Percentiles rank a stretch among this genome's conserved stretches.
These are phyloP conservation scores for Brasilioporus rufonigricans DNA, from an alignment of 768 basidiomycete genomes.

Conservation along the genomic window DNA sequence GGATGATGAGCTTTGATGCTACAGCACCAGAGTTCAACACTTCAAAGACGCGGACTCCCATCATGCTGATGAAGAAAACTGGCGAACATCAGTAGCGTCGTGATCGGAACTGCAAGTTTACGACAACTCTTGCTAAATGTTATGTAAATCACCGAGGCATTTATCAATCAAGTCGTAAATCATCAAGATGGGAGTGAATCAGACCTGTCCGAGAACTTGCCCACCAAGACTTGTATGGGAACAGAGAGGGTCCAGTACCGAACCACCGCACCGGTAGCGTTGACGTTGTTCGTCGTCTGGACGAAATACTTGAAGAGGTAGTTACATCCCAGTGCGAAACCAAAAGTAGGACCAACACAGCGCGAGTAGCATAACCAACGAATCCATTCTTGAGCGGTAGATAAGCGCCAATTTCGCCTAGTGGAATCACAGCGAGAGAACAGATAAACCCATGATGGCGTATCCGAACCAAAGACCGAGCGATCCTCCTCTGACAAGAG, in stretches of 20 bases:
- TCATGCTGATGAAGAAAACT: conserved; percentile 59
- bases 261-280: conserved; percentile 55
- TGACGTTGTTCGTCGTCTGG: conserved; percentile 67
- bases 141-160: conserved; percentile 53
- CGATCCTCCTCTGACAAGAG: conserved; percentile 36
- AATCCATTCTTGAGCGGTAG: conserved; percentile 60
- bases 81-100: neutral
- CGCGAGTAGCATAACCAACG: conserved; percentile 58
- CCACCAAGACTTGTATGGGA: conserved; percentile 55
- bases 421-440: conserved; percentile 57
- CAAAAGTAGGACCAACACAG: conserved; percentile 66
- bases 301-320: conserved; percentile 61
- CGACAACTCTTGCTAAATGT: conserved; percentile 43
- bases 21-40: conserved; percentile 54
- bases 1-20: conserved; percentile 45
- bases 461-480: conserved; percentile 43
- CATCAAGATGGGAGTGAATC: neutral
- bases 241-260: conserved; percentile 46
- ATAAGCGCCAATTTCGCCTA: conserved; percentile 38
- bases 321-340: conserved; percentile 50
- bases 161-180: neutral
- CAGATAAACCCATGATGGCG: conserved; percentile 52
- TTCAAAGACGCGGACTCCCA: conserved; percentile 63
- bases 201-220: conserved; percentile 31
- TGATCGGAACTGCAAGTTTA: neutral